Conservation (phyloP, 495 filamentous ascomycete genomes). For the Neurospora sp. region DNA sequence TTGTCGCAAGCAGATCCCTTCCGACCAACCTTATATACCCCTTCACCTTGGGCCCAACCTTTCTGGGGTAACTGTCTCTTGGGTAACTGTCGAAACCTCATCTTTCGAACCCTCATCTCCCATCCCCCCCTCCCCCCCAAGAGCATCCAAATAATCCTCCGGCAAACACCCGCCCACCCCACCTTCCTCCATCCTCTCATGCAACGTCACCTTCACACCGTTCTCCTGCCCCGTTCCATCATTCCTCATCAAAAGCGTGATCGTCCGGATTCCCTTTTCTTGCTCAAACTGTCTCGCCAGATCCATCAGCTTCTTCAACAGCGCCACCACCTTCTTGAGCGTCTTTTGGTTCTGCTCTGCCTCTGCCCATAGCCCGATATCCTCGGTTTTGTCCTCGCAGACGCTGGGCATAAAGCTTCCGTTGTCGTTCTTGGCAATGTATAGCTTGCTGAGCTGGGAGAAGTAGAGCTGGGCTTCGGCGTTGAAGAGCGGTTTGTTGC, state of each 20-base stretch:
- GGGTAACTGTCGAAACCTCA: no score
- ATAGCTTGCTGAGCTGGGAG: constrained; percentile 5
- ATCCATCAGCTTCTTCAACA: constrained; percentile 6
- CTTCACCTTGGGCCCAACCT: neutral
- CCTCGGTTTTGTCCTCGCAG: neutral
- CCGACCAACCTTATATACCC: neutral
- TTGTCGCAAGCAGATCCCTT: neutral
- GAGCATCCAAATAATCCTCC: neutral
- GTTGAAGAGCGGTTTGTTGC: neutral
- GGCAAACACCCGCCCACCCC: constrained; percentile 2
- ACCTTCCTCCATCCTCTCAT: neutral
- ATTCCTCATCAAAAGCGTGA: neutral
- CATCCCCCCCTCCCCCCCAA: neutral
- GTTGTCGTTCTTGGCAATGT: constrained; percentile 6
- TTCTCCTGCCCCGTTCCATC: constrained; percentile 6
- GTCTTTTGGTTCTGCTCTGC: neutral
- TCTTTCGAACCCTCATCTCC: neutral
- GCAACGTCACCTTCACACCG: constrained; percentile 3
- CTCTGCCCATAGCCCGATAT: neutral
- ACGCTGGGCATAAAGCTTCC: constrained; percentile 6
- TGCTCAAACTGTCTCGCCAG: neutral
- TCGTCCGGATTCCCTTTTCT: neutral
- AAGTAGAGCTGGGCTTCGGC: constrained; percentile 19
- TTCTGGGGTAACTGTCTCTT: no score
- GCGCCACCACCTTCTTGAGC: neutral